Evolutionary conservation across 805 yeast species (phyloP).

Genomic region (Brettanomyces sp.): DNA sequence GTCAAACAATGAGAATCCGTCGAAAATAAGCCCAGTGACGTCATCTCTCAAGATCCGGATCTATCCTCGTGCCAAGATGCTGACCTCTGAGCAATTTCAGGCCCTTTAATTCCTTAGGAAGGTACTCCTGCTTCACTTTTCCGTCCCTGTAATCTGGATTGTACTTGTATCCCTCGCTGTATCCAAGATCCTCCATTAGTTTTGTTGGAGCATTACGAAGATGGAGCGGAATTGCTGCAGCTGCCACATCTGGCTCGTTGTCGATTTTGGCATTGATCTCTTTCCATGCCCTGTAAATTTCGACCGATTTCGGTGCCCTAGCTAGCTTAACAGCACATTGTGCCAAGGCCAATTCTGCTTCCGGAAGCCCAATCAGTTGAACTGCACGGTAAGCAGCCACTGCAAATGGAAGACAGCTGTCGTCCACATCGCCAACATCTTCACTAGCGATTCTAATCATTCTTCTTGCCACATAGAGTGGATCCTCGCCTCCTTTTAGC

Average conservation of each 20-base stretch:
- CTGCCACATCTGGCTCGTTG: constrained; percentile 48
- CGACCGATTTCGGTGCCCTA: constrained; percentile 75
- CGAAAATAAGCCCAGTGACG: too few species aligned
- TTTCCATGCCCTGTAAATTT: constrained; percentile 74
- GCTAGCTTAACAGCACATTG: constrained; percentile 93
- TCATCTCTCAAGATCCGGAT: constrained; percentile 28
- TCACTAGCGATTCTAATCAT: constrained; percentile 95
- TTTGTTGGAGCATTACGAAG: constrained; percentile 90
- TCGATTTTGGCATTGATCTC: constrained; percentile 50
- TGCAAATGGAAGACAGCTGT: constrained; percentile 77
- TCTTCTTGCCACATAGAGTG: constrained; percentile 77
- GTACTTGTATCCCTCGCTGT: constrained; percentile 77
- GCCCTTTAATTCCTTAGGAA: constrained; percentile 53
- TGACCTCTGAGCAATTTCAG: constrained; percentile 42
- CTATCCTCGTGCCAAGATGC: constrained; percentile 44
- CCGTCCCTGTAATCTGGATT: constrained; percentile 78
- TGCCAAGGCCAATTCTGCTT: constrained; percentile 78
- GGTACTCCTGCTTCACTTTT: constrained; percentile 58
- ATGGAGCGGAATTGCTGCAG: constrained; percentile 69
- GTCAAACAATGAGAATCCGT: too few species aligned
- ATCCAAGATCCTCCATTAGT: constrained; percentile 83
- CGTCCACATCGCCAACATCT: constrained; percentile 83
- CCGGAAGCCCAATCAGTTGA: constrained; percentile 90
- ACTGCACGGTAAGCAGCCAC: constrained; percentile 78
- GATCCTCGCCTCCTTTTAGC: constrained; percentile 93